Conservation (phyloP, 768 basidiomycete genomes). For the Tricholoma sp. region DNA sequence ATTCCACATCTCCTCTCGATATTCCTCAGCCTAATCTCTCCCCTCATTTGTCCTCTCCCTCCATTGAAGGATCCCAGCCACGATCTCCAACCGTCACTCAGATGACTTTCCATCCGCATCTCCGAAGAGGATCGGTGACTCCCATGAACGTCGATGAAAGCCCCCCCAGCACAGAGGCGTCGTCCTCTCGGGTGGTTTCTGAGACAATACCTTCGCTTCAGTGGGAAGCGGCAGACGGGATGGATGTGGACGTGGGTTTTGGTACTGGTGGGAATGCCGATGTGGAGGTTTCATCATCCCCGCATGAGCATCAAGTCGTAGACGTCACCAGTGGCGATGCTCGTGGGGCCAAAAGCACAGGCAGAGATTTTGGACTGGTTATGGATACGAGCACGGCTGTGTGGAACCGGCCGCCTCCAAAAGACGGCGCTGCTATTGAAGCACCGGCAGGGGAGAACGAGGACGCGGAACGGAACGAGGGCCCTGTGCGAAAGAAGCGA, state of each 20-base stretch:
- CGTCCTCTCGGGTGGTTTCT: too few relatives aligned
- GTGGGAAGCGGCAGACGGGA: background rate
- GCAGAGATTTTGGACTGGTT: slow-evolving; percentile 23
- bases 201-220: too few relatives aligned
- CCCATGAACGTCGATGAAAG: slow-evolving; percentile 7
- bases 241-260: too few relatives aligned
- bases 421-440: background rate
- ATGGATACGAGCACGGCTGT: slow-evolving; percentile 47
- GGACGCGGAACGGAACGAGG: background rate
- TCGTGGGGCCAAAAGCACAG: background rate
- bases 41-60: background rate
- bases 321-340: background rate
- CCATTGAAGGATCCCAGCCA: background rate
- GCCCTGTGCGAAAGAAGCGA: too few relatives aligned
- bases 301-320: background rate
- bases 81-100: background rate
- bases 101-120: background rate
- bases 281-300: too few relatives aligned
- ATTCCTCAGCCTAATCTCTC: background rate
- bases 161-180: background rate
- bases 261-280: too few relatives aligned
- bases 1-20: too few relatives aligned
- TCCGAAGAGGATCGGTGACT: background rate
- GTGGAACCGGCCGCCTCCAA: slow-evolving; percentile 28
- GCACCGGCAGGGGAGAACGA: slow-evolving; percentile 2